Conservation (phyloP, 2,329 filamentous ascomycete species). For the Colletotrichum sp. region DNA sequence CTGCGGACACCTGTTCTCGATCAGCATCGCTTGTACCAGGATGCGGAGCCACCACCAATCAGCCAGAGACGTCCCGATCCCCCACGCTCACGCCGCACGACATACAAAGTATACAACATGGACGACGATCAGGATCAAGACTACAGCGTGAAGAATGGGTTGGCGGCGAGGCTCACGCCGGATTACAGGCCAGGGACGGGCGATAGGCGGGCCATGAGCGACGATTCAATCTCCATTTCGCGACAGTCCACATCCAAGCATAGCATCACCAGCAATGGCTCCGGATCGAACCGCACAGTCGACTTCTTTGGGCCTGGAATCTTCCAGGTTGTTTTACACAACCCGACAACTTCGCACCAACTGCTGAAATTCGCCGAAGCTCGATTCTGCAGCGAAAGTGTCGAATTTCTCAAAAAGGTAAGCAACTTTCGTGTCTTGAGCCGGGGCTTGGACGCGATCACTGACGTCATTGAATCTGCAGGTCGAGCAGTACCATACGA, state of each 20-base stretch:
- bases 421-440: background rate
- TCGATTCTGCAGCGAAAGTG: conserved; percentile 52
- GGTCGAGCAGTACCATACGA: conserved; percentile 47
- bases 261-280: conserved; percentile 1
- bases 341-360: conserved; percentile 51
- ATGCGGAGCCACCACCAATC: conserved; percentile 11
- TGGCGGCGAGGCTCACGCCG: background rate
- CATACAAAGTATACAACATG: background rate
- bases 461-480: conserved; percentile 18
- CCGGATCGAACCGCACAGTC: conserved; percentile 29
- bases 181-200: background rate
- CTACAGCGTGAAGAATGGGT: background rate
- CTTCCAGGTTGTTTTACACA: conserved; percentile 55
- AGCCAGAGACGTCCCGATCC: conserved; percentile 2
- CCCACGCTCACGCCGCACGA: background rate
- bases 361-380: conserved; percentile 52
- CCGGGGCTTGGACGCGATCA: no score
- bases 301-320: conserved; percentile 56
- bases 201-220: background rate
- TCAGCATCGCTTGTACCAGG: background rate
- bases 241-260: conserved; percentile 13
- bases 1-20: conserved; percentile 11
- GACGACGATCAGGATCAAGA: background rate
- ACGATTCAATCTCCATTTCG: conserved; percentile 11
- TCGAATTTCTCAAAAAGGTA: conserved; percentile 59